phyloP scores from a whole-genome alignment of 148 eudicot genomes.

The Hydrangea macrophylla region DNA sequence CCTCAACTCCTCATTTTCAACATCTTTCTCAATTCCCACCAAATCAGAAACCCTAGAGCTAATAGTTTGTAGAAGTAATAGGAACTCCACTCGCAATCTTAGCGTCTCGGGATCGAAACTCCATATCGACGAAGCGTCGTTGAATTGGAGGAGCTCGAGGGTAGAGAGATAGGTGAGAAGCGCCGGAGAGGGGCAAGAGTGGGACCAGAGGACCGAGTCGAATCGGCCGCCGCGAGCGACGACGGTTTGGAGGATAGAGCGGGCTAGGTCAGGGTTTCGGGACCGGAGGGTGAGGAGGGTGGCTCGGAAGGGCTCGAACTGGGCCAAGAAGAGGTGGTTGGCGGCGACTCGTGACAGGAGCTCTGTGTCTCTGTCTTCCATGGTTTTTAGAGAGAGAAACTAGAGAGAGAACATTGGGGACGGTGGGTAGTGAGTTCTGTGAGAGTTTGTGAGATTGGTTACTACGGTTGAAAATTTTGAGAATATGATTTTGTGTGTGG shows the following conservation, averaged over 20 bases:
- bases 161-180: conserved; percentile 67
- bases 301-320: conserved; percentile 89
- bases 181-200: conserved; percentile 62
- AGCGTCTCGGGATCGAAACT: conserved; percentile 31
- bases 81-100: conserved; percentile 66
- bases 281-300: conserved; percentile 66
- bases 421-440: not conserved
- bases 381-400: not conserved
- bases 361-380: conserved; percentile 56
- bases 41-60: conserved; percentile 37
- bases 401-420: not conserved
- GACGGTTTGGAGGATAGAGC: conserved; percentile 64
- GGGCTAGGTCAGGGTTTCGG: conserved; percentile 67
- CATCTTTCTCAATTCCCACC: conserved; percentile 18
- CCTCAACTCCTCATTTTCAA: conserved; percentile 5
- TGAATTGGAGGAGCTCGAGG: conserved; percentile 64
- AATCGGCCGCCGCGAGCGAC: conserved; percentile 58
- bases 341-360: conserved; percentile 53
- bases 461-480: too few relatives aligned
- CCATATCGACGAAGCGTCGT: conserved; percentile 61
- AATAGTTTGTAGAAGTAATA: conserved; percentile 51
- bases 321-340: conserved; percentile 81
- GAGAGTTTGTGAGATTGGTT: not conserved
- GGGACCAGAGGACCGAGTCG: conserved; percentile 46
- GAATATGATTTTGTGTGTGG: not conserved